phyloP scores from a whole-genome alignment of 345 rosid genomes.

The Brassica napus region Da-Ae NC_063436.1:32445501-32446000 shows the following conservation, averaged over 20 bases:
- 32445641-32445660: background rate
- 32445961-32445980: conserved; percentile 44
- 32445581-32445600: background rate
- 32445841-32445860: conserved; percentile 36
- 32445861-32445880: conserved; percentile 31
- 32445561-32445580: background rate
- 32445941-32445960: conserved; percentile 45
- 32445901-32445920: background rate
- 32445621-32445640: background rate
- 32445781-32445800: conserved; percentile 34
- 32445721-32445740: background rate
- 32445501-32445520: conserved; percentile 30
- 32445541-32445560: background rate
- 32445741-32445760: background rate
- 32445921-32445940: conserved; percentile 7
- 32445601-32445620: background rate
- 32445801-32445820: conserved; percentile 20
- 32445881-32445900: conserved; percentile 15
- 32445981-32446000: conserved; percentile 43
- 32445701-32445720: background rate
- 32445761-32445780: background rate
- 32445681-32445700: background rate
- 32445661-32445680: background rate
- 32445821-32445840: conserved; percentile 21
- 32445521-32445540: conserved; percentile 13